Evolutionary conservation across 768 basidiomycete genomes (phyloP), one percentile per base, ranked within the genome.

Genomic region (Fistulinella prunicolor): DNA sequence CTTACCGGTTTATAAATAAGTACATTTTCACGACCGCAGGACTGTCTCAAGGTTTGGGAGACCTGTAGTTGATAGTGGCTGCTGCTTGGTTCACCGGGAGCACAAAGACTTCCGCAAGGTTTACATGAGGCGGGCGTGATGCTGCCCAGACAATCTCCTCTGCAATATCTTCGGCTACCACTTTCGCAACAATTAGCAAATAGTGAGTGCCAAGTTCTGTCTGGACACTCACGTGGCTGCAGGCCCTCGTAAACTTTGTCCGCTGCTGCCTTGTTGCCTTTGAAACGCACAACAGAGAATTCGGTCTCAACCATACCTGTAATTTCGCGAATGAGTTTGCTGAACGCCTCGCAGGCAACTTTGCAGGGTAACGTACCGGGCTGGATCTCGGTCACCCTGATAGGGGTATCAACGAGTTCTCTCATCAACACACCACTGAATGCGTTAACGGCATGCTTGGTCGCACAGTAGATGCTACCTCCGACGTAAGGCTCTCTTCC

Each of bases 91-190:
- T 89, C 24, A 85, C 83, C 2, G 89, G 89, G 56, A 89, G 79
- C 38, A 91, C 76, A 47, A 81, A 79, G 10, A 89, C 68, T 60
- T 93, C 86, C 1, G 90, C 92, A 36, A 97, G 77, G 63, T 97
- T 94, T 38, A 97, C 90, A 61, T 95, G 94, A 34, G 89, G 76
- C 10, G 94, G 94, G 35, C 94, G 84, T 10, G 88, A 78, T 17
- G 96, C 95, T 13, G 85, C 85, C 95, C 95, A 99, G 17, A 95
- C 93, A 60, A 99, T 94, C 69, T 98, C 94, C 65, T 99, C 96
- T 1, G 96, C 96, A 38, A 97, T 86, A 62, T 97, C 94, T 50
- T 85, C 77, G 7, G 85, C 83, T 6, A 79, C 77, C 66, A 95
- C 89, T 94, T 59, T 26, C 20, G 26, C 16, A 38, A 40, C 38